Evolutionary conservation across 306 rosid species (phyloP), one percentile per base, ranked within the genome.

Genomic region (Malus orientalis): DNA sequence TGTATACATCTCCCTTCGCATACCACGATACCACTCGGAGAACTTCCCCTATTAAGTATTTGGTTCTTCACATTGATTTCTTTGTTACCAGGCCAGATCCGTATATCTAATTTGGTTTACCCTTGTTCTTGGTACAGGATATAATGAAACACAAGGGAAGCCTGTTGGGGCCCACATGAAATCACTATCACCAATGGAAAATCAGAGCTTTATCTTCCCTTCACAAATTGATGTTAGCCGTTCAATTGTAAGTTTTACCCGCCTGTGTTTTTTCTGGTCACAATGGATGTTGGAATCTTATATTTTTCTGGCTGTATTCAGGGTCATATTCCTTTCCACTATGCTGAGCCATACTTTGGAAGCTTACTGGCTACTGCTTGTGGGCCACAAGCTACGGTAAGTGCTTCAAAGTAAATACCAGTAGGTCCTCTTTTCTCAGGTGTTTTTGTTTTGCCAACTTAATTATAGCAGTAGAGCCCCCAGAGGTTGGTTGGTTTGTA

Each of bases 251-350:
- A 84, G 97, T 84, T 67, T 81, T 73, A 53, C 57, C 59, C 59
- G 36, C 65, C 15, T 77, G 33, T 42, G 58, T 30, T 49, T 12
- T 65, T 72, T 71, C 55, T 25, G 25, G 44, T 44, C 14, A 6
- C 14, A 55, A 67, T 73, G 45, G 64, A 76, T 67, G 68, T 76
- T 51, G 57, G 77, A 68, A 72, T 76, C 61, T 77, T 76, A 68
- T 55, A 44, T 63, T 71, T 74, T 65, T 70, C 61, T 44, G 60
- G 70, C 73, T 78, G 73, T 25, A 81, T 86, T 78, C 87, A 89
- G 96, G 88, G 83, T 85, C 86, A 76, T 67, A 36, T 80, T 76
- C 85, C 91, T 20, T 78, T 82, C 80, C 84, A 76, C 67, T 74
- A 70, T 75, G 81, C 84, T 25, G 84, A 86, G 11, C 91, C 87